Evolutionary conservation across 2,329 filamentous ascomycete genomes (phyloP).

Genomic region (Cytospora leucostoma): DNA sequence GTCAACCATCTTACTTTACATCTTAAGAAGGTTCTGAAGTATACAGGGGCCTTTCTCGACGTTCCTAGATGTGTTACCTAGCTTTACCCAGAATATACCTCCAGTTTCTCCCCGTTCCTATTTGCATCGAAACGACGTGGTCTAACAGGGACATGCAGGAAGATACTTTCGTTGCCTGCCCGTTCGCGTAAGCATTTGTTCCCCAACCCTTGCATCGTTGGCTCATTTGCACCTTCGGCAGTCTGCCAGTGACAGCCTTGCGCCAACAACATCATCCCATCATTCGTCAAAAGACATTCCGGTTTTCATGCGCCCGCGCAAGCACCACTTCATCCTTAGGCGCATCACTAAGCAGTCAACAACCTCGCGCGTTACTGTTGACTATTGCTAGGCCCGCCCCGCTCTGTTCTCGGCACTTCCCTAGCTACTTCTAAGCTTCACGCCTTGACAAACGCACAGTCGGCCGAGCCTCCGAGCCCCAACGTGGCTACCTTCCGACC

Average conservation of each 20-base stretch:
- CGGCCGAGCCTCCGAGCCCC: not conserved
- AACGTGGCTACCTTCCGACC: slow-evolving; percentile 19
- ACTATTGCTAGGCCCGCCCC: not conserved
- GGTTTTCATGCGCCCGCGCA: not conserved
- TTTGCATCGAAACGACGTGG: not conserved
- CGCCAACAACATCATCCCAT: slow-evolving; percentile 12
- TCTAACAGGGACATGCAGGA: not conserved
- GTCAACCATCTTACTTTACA: not conserved
- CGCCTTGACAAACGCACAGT: not conserved
- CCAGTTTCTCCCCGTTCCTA: not conserved
- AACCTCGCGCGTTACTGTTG: not conserved
- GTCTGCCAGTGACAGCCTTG: slow-evolving; percentile 12
- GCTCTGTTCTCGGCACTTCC: not conserved
- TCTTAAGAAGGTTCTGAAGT: not conserved
- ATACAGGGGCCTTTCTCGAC: not conserved
- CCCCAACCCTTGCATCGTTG: not conserved
- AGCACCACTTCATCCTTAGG: not conserved
- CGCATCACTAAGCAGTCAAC: not conserved
- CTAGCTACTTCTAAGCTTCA: slow-evolving; percentile 6
- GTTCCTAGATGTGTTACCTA: not conserved
- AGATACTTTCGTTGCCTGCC: not conserved
- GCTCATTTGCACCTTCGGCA: not conserved
- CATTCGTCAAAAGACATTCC: not conserved
- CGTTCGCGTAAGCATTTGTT: slow-evolving; percentile 1
- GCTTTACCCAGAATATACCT: not conserved